Conservation (phyloP, 176 grass and related monocot species). For the Puya raimondii region DNA sequence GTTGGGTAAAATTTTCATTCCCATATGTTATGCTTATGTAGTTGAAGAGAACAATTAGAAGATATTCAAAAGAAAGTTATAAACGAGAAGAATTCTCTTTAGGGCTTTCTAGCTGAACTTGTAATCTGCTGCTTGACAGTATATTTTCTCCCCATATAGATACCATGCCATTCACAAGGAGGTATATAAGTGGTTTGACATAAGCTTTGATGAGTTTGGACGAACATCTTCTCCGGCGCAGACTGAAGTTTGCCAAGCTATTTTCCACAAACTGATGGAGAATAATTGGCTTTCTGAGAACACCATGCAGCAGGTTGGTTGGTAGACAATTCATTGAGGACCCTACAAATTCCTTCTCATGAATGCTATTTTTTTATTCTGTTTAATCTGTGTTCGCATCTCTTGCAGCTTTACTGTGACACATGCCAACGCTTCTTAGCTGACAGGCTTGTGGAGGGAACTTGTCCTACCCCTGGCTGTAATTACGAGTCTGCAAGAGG, state of each 20-base stretch:
- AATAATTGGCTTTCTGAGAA: slow-evolving; percentile 94
- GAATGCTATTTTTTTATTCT: slow-evolving; percentile 10
- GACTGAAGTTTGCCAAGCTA: slow-evolving; percentile 81
- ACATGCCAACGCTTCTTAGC: slow-evolving; percentile 81
- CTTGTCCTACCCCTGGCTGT: slow-evolving; percentile 68
- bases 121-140: slow-evolving; percentile 8
- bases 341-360: not conserved
- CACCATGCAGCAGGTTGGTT: slow-evolving; percentile 81
- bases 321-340: not conserved
- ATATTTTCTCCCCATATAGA: slow-evolving; percentile 34
- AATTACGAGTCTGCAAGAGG: slow-evolving; percentile 67
- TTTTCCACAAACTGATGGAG: slow-evolving; percentile 87
- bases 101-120: slow-evolving; percentile 10
- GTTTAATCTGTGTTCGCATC: not conserved
- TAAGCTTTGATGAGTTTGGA: slow-evolving; percentile 97
- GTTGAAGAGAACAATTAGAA: not conserved
- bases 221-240: slow-evolving; percentile 69
- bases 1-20: not conserved
- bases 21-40: not conserved
- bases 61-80: not conserved
- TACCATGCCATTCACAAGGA: slow-evolving; percentile 83
- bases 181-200: slow-evolving; percentile 92
- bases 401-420: slow-evolving; percentile 76
- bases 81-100: not conserved
- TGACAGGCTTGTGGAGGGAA: slow-evolving; percentile 85